These are phyloP conservation scores for Gryganskiella cystojenkinii DNA, from an alignment of 192 early-diverging fungal genomes.

Conservation along the genomic window DNA sequence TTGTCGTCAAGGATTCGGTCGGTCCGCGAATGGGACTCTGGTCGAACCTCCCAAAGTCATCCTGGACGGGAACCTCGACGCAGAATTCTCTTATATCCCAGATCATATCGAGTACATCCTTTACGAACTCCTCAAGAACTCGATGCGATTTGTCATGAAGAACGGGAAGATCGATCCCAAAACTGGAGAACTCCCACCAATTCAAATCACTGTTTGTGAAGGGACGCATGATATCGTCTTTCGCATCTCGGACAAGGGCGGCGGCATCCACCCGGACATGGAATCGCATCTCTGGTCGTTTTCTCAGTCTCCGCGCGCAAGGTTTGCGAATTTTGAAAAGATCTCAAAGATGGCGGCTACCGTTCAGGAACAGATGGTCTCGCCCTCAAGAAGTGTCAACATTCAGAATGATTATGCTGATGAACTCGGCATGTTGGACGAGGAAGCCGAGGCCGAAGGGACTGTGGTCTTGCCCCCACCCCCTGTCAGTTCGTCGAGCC, in stretches of 20 bases:
- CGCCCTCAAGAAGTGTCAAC: constrained; percentile 22
- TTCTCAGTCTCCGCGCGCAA: constrained; percentile 64
- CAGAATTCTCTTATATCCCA: constrained; percentile 91
- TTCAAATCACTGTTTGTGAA: constrained; percentile 86
- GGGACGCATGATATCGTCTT: constrained; percentile 82
- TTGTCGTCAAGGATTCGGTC: constrained; percentile 15
- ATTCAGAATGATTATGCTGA: not conserved
- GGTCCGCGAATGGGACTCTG: not conserved
- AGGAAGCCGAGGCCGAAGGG: too few relatives aligned
- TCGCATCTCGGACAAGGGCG: constrained; percentile 94
- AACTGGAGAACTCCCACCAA: constrained; percentile 72
- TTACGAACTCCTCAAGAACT: constrained; percentile 91
- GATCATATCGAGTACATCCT: constrained; percentile 96
- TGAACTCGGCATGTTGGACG: not conserved
- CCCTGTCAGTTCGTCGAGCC: not conserved
- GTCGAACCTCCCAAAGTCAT: constrained; percentile 77
- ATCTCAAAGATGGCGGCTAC: constrained; percentile 84
- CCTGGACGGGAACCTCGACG: constrained; percentile 78
- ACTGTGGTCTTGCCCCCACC: too few relatives aligned
- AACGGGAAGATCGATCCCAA: constrained; percentile 54
- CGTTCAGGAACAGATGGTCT: constrained; percentile 67
- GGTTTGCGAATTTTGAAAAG: constrained; percentile 75
- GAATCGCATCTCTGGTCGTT: constrained; percentile 88
- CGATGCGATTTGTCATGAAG: constrained; percentile 77
- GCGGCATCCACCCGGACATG: constrained; percentile 78